phyloP scores from a whole-genome alignment of 1,284 basidiomycete genomes.

The Ustilago bromivora region DNA sequence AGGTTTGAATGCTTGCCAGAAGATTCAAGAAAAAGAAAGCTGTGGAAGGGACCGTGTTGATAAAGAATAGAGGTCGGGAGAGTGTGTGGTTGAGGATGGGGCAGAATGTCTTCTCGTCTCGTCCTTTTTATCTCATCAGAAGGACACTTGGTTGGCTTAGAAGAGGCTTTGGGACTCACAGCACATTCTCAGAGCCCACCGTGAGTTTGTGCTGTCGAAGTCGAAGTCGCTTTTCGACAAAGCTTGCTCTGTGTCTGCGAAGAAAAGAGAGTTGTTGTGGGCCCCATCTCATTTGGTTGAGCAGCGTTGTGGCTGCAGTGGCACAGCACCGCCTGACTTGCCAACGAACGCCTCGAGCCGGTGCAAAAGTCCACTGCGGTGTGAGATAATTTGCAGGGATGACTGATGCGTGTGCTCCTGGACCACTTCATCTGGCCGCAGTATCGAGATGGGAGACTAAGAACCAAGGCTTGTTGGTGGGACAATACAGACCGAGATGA shows the following conservation, averaged over 20 bases:
- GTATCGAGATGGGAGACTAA: constrained; percentile 20
- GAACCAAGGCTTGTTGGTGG: constrained; percentile 16
- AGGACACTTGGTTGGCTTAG: neutral
- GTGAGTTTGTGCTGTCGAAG: neutral
- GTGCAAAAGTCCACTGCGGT: neutral
- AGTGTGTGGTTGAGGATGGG: constrained; percentile 2
- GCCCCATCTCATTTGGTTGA: constrained; percentile 36
- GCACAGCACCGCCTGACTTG: neutral
- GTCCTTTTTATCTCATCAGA: constrained; percentile 17
- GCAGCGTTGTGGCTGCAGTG: neutral
- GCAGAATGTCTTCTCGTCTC: neutral
- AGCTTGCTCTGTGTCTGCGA: neutral
- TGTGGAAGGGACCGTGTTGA: constrained; percentile 4
- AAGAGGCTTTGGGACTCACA: neutral
- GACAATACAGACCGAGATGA: constrained; percentile 26
- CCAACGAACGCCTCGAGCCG: neutral
- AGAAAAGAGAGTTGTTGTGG: neutral
- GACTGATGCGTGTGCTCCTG: constrained; percentile 10
- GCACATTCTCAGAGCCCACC: constrained; percentile 21
- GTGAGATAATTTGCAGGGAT: neutral
- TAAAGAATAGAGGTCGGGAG: constrained; percentile 2
- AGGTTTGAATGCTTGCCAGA: constrained; percentile 37
- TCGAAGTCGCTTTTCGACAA: constrained; percentile 12
- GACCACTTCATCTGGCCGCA: constrained; percentile 4
- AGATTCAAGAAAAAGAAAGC: constrained; percentile 19